phyloP scores from a whole-genome alignment of 2,329 filamentous ascomycete species.

The Fusarium humuli region DNA sequence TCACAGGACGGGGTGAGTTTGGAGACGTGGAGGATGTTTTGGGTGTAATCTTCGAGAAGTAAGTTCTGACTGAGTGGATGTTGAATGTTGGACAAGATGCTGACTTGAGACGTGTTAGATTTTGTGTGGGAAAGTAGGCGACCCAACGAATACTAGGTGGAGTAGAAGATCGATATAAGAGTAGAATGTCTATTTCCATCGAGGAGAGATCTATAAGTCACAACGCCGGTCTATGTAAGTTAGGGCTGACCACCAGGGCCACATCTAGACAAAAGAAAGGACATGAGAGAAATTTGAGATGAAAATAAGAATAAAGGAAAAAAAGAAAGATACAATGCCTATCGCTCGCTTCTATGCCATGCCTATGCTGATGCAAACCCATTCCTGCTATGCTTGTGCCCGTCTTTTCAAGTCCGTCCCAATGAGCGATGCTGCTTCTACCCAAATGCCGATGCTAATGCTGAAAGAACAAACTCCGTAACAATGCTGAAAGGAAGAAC shows the following conservation, averaged over 20 bases:
- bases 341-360: slow-evolving; percentile 26
- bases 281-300: neutral
- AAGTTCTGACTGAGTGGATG: slow-evolving; percentile 53
- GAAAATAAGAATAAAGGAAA: slow-evolving; percentile 10
- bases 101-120: slow-evolving; percentile 50
- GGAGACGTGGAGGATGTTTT: slow-evolving; percentile 96
- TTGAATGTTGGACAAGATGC: slow-evolving; percentile 17
- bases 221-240: slow-evolving; percentile 32
- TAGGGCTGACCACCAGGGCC: slow-evolving; percentile 32
- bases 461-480: slow-evolving; percentile 30
- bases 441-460: slow-evolving; percentile 6
- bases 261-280: slow-evolving; percentile 24
- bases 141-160: neutral
- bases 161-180: slow-evolving; percentile 3
- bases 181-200: slow-evolving; percentile 21
- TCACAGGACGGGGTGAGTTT: slow-evolving; percentile 85
- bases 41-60: slow-evolving; percentile 98
- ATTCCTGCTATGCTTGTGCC: slow-evolving; percentile 5
- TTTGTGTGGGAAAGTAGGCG: slow-evolving; percentile 60
- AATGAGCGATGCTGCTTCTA: slow-evolving; percentile 24
- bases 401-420: slow-evolving; percentile 30
- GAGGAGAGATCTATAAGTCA: slow-evolving; percentile 28
- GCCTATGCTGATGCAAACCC: slow-evolving; percentile 18
- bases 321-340: slow-evolving; percentile 28
- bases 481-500: slow-evolving; percentile 30